These are phyloP conservation scores for Catunica adiposa DNA, from an alignment of 2,329 filamentous ascomycete species.

Conservation along the genomic window DNA sequence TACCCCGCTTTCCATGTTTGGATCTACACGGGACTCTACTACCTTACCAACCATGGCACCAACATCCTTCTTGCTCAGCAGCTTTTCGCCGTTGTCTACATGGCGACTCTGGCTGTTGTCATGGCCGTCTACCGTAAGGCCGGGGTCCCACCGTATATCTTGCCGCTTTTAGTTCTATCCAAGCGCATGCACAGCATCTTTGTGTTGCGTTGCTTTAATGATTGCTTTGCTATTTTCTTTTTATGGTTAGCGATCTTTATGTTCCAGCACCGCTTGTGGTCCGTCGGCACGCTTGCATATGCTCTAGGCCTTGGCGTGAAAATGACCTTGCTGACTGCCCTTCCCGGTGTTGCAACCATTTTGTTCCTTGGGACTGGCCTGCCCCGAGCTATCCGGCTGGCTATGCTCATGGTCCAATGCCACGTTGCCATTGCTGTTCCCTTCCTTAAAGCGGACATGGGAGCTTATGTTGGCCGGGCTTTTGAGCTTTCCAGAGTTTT, in stretches of 20 bases:
- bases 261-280: constrained; percentile 62
- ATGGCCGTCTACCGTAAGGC: constrained; percentile 68
- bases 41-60: constrained; percentile 56
- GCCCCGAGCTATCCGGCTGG: constrained; percentile 51
- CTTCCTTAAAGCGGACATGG: constrained; percentile 49
- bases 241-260: constrained; percentile 68
- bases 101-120: constrained; percentile 57
- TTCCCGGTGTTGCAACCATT: constrained; percentile 65
- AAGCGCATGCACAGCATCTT: constrained; percentile 92
- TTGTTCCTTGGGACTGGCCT: constrained; percentile 60
- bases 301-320: constrained; percentile 76
- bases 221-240: constrained; percentile 72
- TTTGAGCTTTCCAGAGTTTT: constrained; percentile 88
- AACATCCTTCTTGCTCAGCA: constrained; percentile 70
- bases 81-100: constrained; percentile 66
- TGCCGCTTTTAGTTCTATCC: constrained; percentile 70
- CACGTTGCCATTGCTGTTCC: constrained; percentile 53
- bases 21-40: constrained; percentile 67
- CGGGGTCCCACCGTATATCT: constrained; percentile 70
- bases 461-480: constrained; percentile 61
- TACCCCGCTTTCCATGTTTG: constrained; percentile 92
- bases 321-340: constrained; percentile 73
- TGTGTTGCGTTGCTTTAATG: constrained; percentile 85
- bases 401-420: constrained; percentile 56
- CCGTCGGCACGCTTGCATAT: constrained; percentile 54